phyloP scores from a whole-genome alignment of 2,329 filamentous ascomycete species.

The Alternaria consortialis region DNA sequence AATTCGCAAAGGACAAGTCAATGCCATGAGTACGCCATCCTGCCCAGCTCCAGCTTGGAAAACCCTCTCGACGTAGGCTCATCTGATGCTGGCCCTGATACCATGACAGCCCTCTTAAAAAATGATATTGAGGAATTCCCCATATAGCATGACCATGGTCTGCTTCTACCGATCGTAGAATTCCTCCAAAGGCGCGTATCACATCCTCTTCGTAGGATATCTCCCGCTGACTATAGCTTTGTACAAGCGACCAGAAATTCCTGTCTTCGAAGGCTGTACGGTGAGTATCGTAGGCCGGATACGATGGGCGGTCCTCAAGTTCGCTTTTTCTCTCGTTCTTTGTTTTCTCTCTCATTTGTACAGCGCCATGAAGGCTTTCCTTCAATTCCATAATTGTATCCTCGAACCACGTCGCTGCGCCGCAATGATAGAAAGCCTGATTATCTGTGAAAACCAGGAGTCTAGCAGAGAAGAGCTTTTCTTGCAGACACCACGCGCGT shows the following conservation, averaged over 20 bases:
- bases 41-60: constrained; percentile 20
- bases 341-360: neutral
- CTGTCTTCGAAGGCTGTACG: neutral
- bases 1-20: neutral
- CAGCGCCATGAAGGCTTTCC: neutral
- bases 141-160: constrained; percentile 3
- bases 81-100: neutral
- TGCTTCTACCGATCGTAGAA: constrained; percentile 8
- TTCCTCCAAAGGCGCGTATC: constrained; percentile 11
- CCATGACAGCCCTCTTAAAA: constrained; percentile 1
- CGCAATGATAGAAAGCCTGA: neutral
- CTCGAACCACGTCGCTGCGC: neutral
- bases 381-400: neutral
- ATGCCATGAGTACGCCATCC: constrained; percentile 5
- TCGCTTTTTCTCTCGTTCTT: no score
- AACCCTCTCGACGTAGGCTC: neutral
- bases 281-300: neutral
- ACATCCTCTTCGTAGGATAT: constrained; percentile 12
- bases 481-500: constrained; percentile 19
- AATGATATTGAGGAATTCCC: constrained; percentile 6
- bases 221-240: constrained; percentile 7
- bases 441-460: constrained; percentile 3
- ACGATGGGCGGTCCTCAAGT: no score
- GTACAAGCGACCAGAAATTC: neutral
- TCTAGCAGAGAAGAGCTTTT: constrained; percentile 14